Base-by-base conservation (phyloP, 2,329 filamentous ascomycete genomes). In the Bipolaris zeicola region DNA sequence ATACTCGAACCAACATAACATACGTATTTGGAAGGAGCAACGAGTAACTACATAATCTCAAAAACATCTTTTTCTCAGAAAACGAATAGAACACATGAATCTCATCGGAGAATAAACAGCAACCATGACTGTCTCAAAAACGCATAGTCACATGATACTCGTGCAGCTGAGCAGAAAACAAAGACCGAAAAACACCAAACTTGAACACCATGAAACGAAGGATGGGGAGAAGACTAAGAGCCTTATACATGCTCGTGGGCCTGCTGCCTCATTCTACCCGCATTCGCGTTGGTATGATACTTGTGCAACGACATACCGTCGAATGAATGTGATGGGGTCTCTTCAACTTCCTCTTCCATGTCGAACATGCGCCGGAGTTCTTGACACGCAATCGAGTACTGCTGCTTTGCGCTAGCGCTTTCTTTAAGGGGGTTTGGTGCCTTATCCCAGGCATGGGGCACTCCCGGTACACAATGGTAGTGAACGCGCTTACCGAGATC, bases 381-480 rank as follows among this genome's bases (percentile, higher is more conserved):
- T 60, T 72, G 76, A 58, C 83, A 85, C 44, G 84, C 85, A 60
- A 82, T 77, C 37, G 76, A 63, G 65, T 88, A 88, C 56, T 86
- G 76, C 51, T 80, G 76, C 62, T 82, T 76, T n/a, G 83, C 80
- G 22, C 81, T 80, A 1, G 77, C 76, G 2, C 81, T 81, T 33
- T 81, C 81, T 52, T 79, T 80, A 22, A 85, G 69, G 4, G 85
- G 86, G 65, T 87, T 88, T 0, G 86, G 85, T 26, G 82, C 83
- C 74, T 89, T 89, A 65, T 89, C 87, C 82, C 87, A 89, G 0
- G 82, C 87, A 67, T 89, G 87, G 26, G 82, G 80, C 20, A 87
- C 86, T 2, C 80, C 84, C 3, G 79, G 76, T 2, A 89, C 80
- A 74, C 86, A 82, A 24, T 81, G 81, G 63, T 87, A 87, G 49